A percentile compares a stretch with the other conserved stretches of the same genome.
Evolutionary conservation across 108 stramenopile species (phyloP).

Genomic region (Parmales sp.): DNA sequence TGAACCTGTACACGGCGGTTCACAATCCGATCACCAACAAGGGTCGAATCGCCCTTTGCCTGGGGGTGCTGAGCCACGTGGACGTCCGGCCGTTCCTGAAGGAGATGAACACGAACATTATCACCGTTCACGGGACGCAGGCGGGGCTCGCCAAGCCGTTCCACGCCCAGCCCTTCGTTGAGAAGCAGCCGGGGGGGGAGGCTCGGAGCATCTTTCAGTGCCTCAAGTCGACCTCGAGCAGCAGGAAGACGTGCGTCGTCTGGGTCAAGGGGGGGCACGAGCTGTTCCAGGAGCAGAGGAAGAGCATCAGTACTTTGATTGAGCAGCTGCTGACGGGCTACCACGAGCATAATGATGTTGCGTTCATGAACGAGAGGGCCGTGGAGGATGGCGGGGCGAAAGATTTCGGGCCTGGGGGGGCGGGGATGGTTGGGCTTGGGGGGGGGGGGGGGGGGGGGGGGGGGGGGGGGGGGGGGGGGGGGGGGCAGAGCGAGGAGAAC

Average conservation of each 20-base stretch:
- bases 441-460: not conserved
- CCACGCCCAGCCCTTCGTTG: constrained; percentile 57
- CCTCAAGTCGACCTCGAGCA: constrained; percentile 37
- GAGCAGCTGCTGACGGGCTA: constrained; percentile 68
- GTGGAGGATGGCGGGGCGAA: not conserved
- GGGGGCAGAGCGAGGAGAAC: constrained; percentile 5
- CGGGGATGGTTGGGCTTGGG: not conserved
- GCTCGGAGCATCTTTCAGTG: constrained; percentile 40
- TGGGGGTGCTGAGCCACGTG: constrained; percentile 54
- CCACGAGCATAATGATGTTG: constrained; percentile 47
- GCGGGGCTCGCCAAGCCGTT: constrained; percentile 53
- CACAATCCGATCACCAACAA: constrained; percentile 67
- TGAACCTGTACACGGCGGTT: constrained; percentile 79
- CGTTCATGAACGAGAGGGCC: constrained; percentile 27
- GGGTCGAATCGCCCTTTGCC: constrained; percentile 62
- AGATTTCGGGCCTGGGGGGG: not conserved
- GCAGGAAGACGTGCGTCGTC: constrained; percentile 48
- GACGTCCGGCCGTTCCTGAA: constrained; percentile 54
- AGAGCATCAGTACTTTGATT: constrained; percentile 43
- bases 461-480: not conserved
- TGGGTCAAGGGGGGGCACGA: constrained; percentile 77
- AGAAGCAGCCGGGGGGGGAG: constrained; percentile 38
- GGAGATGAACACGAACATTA: constrained; percentile 40
- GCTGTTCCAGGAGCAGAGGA: constrained; percentile 66
- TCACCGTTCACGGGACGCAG: constrained; percentile 61